Evolutionary conservation across 352 stramenopile genomes (phyloP), one percentile per base, ranked within the genome.

Genomic region (Saprolegnia diclina): DNA sequence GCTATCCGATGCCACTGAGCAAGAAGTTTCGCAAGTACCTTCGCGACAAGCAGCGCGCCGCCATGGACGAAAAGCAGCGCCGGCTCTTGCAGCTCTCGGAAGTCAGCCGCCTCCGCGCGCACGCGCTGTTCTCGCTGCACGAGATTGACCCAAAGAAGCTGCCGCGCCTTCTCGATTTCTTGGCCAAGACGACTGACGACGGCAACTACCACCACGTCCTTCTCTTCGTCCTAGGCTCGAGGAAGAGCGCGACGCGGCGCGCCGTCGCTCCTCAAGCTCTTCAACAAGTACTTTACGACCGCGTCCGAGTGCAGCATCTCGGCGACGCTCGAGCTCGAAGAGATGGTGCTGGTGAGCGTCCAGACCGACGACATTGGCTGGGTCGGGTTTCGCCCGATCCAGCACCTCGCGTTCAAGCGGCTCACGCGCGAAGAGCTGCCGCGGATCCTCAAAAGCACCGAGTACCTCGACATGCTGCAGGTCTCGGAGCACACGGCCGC

Each of bases 61-160:
- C 22, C 7, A n/a, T n/a, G 13, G 57, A 66, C 40, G 40, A 29
- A 14, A 48, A 48, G 42, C 42, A 48, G 18, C 42, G 42, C 42
- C 42, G 42, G 18, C 42, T 48, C 11, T 35, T 66, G n/a, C 42
- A 40, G 19, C 42, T 90, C 42, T 79, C 83, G 24, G 75, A 73
- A 1, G 89, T 89, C 74, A 77, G 90, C 70, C 76, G 79, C 5
- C 70, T 94, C 40, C 85, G 91, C 71, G 83, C 81, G 56, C 84
- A 94, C 72, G 81, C 91, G 64, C 86, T 81, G 6, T 90, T 90
- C 64, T 89, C 86, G 24, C 78, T 94, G 21, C 88, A 92, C 54
- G 84, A 93, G 63, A 87, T 94, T 61, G 83, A 94, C 71, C 80
- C 84, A 5, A 94, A 93, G 72, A 94, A 90, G 56, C 74, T 94